Percentiles rank a stretch among this genome's conserved stretches.
Conservation (phyloP, 2,329 filamentous ascomycete species). For the Cercospora zeina region DNA sequence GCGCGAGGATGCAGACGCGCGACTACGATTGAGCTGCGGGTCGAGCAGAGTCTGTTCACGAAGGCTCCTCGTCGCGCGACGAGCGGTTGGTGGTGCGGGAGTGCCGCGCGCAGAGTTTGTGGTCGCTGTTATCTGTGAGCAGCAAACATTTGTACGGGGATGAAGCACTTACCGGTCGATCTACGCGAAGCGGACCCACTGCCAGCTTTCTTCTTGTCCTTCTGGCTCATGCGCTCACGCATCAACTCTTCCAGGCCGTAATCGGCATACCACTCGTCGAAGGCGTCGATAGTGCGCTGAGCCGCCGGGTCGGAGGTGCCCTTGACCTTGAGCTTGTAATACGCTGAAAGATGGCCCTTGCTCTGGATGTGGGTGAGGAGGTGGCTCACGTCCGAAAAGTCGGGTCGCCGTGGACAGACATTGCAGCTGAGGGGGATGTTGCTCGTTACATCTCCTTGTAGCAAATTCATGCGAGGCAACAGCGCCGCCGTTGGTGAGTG, state of each 20-base stretch:
- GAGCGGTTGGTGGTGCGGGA: conserved; percentile 22
- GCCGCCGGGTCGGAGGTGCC: conserved; percentile 61
- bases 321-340: conserved; percentile 77
- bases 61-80: conserved; percentile 25
- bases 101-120: conserved; percentile 32
- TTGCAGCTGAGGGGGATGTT: conserved; percentile 72
- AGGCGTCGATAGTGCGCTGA: conserved; percentile 63
- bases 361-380: conserved; percentile 89
- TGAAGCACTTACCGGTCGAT: conserved; percentile 23
- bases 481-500: conserved; percentile 14
- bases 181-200: conserved; percentile 23
- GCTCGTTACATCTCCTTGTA: conserved; percentile 40
- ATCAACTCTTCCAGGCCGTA: conserved; percentile 72
- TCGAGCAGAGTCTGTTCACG: conserved; percentile 36
- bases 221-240: conserved; percentile 73
- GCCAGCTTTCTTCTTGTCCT: conserved; percentile 58
- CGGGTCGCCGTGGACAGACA: conserved; percentile 76
- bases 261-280: conserved; percentile 74
- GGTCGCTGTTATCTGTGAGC: conserved; percentile 10
- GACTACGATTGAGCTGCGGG: conserved; percentile 34
- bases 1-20: conserved; percentile 15
- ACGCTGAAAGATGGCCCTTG: conserved; percentile 83
- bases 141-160: not conserved
- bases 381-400: conserved; percentile 88
- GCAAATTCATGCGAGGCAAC: conserved; percentile 33